phyloP scores from a whole-genome alignment of 2,329 filamentous ascomycete genomes.

The Penicillium sp. region DNA sequence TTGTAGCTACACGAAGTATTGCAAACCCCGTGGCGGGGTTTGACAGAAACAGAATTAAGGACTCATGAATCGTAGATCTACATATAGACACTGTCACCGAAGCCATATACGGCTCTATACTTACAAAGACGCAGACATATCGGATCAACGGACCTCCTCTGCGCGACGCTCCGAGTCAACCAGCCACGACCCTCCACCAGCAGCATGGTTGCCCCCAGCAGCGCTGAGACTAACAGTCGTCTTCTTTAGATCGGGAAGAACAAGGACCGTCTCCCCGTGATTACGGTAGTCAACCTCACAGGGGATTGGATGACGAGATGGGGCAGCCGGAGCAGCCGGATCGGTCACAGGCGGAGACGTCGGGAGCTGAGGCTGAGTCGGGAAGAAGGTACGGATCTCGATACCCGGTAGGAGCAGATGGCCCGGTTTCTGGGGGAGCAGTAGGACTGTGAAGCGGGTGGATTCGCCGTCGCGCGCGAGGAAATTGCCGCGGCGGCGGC shows the following conservation, averaged over 20 bases:
- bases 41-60: not conserved
- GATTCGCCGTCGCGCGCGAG: slow-evolving; percentile 48
- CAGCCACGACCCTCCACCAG: slow-evolving; percentile 61
- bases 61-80: slow-evolving; percentile 24
- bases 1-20: not conserved
- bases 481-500: slow-evolving; percentile 76
- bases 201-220: slow-evolving; percentile 51
- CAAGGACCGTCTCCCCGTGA: slow-evolving; percentile 71
- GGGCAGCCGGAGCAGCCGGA: slow-evolving; percentile 12
- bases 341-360: slow-evolving; percentile 19
- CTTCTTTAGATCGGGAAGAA: slow-evolving; percentile 67
- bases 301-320: slow-evolving; percentile 42
- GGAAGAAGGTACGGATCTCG: slow-evolving; percentile 67
- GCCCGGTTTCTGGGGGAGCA: slow-evolving; percentile 78
- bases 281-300: slow-evolving; percentile 82
- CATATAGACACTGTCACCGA: slow-evolving; percentile 1
- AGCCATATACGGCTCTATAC: not conserved
- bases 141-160: slow-evolving; percentile 15
- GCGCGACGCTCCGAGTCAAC: slow-evolving; percentile 58
- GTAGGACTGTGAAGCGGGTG: slow-evolving; percentile 63
- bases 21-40: not conserved
- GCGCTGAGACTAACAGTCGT: slow-evolving; percentile 73
- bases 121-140: not conserved
- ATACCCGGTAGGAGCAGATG: slow-evolving; percentile 74
- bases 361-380: slow-evolving; percentile 29